Evolutionary conservation across 192 early-diverging fungal species (phyloP).

Genomic region (Coemansia sp.): DNA sequence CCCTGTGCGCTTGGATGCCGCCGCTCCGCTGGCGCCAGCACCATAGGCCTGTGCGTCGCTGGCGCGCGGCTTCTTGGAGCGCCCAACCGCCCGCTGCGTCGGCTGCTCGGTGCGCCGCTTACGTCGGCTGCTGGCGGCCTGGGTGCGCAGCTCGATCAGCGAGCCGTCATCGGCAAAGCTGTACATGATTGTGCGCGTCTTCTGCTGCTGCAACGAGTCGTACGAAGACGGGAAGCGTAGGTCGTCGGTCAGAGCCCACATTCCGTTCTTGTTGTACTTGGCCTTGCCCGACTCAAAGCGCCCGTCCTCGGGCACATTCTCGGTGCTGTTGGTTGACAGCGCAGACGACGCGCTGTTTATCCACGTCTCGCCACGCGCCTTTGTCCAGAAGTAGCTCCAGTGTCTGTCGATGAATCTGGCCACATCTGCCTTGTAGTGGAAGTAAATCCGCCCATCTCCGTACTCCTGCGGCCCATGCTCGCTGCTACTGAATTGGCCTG

Average conservation of each 20-base stretch:
- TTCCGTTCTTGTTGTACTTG: conserved; percentile 58
- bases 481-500: conserved; percentile 48
- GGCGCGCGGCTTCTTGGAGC: conserved; percentile 39
- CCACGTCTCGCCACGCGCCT: conserved; percentile 63
- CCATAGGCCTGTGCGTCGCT: conserved; percentile 7
- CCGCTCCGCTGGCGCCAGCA: background rate
- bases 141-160: conserved; percentile 49
- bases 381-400: conserved; percentile 70
- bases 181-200: conserved; percentile 53
- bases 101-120: conserved; percentile 44
- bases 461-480: conserved; percentile 57
- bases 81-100: conserved; percentile 10
- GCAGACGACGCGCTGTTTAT: conserved; percentile 62
- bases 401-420: conserved; percentile 65
- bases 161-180: conserved; percentile 54
- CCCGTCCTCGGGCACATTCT: conserved; percentile 57
- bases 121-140: conserved; percentile 36
- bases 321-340: conserved; percentile 59
- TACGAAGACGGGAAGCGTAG: conserved; percentile 56
- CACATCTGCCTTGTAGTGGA: conserved; percentile 65
- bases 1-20: conserved; percentile 22
- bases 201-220: conserved; percentile 56
- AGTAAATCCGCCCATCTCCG: conserved; percentile 50
- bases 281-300: conserved; percentile 59
- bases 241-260: conserved; percentile 57